A percentile compares a stretch with the other conserved stretches of the same genome.
Evolutionary conservation across 2,329 filamentous ascomycete species (phyloP).

Genomic region (Penicillium sp.): DNA sequence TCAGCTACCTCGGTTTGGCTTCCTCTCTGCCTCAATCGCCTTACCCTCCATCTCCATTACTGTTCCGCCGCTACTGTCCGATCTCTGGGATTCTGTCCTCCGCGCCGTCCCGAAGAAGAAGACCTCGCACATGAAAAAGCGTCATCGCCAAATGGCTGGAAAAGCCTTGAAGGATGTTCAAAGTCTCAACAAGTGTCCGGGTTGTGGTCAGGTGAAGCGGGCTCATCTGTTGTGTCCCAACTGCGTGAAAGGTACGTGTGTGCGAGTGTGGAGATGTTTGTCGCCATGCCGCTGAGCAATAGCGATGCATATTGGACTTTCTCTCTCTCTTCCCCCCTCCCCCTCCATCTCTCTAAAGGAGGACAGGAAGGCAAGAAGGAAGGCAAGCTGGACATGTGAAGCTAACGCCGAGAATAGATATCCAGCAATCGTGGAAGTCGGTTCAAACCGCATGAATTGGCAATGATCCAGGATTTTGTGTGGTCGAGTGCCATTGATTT

Average conservation of each 20-base stretch:
- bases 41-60: constrained; percentile 59
- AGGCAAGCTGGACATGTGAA: background rate
- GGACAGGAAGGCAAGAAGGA: background rate
- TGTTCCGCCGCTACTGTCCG: constrained; percentile 70
- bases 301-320: no score
- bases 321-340: background rate
- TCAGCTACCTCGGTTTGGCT: constrained; percentile 20
- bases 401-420: constrained; percentile 33
- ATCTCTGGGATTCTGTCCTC: constrained; percentile 90
- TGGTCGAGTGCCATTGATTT: background rate
- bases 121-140: constrained; percentile 93
- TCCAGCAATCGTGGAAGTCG: constrained; percentile 49
- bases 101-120: constrained; percentile 98
- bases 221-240: constrained; percentile 85
- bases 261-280: background rate
- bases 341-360: no score
- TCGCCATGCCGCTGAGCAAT: background rate
- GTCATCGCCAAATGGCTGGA: constrained; percentile 89
- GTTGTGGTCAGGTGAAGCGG: constrained; percentile 83
- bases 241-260: constrained; percentile 74
- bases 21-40: constrained; percentile 22
- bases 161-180: constrained; percentile 93
- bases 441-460: constrained; percentile 29
- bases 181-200: constrained; percentile 82
- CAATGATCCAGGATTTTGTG: background rate